These are phyloP conservation scores for Picea engelmannii DNA, from an alignment of 83 land plant genomes.

Conservation along the genomic window DNA sequence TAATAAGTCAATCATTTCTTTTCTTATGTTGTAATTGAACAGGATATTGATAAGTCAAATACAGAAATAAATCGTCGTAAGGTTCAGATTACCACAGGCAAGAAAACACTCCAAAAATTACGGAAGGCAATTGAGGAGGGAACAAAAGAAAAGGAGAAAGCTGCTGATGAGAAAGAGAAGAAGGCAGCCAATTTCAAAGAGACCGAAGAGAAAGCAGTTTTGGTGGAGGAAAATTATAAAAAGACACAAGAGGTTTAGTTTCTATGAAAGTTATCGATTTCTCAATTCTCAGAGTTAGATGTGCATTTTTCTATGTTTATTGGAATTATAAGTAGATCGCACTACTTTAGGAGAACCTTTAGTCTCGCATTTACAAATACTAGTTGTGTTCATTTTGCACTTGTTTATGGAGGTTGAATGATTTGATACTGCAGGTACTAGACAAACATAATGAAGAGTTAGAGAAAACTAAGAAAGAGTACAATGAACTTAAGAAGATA, in stretches of 20 bases:
- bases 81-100: conserved; percentile 78
- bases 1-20: not conserved
- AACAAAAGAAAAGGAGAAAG: conserved; percentile 61
- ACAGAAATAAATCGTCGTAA: conserved; percentile 86
- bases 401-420: not conserved
- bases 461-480: conserved; percentile 63
- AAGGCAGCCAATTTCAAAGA: conserved; percentile 58
- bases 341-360: not conserved
- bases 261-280: not conserved
- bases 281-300: conserved; percentile 9
- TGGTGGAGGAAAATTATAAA: conserved; percentile 78
- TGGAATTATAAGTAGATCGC: not conserved
- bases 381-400: not conserved
- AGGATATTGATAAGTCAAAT: conserved; percentile 83
- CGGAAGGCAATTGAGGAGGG: conserved; percentile 74
- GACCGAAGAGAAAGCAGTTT: conserved; percentile 79
- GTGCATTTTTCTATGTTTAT: not conserved
- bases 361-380: not conserved
- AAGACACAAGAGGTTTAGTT: conserved; percentile 69
- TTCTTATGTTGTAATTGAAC: not conserved
- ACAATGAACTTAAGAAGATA: conserved; percentile 61
- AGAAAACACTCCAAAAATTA: conserved; percentile 76
- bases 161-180: conserved; percentile 60
- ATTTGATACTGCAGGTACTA: conserved; percentile 44
- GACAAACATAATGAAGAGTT: conserved; percentile 70